A percentile compares a stretch with the other conserved stretches of the same genome.
Evolutionary conservation across 176 grass and related monocot genomes (phyloP).

Genomic region (Oryza brachyantha): DNA sequence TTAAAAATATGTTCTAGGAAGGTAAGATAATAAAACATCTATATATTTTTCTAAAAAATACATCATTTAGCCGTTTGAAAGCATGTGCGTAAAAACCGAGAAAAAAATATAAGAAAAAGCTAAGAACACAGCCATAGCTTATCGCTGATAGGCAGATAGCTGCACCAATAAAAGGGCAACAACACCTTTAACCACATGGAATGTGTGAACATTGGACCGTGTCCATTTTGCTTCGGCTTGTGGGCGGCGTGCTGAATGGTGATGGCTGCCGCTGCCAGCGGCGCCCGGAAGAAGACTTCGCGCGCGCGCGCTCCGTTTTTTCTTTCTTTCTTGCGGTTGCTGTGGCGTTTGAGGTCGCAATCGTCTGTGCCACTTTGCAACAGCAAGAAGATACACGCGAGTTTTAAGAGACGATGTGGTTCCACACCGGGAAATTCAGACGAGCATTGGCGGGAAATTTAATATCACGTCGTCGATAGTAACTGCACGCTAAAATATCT

Average conservation of each 20-base stretch:
- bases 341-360: not conserved
- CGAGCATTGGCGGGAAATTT: not conserved
- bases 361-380: not conserved
- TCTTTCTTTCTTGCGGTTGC: not conserved
- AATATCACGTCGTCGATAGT: not conserved
- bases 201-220: conserved; percentile 12
- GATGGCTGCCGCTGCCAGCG: not conserved
- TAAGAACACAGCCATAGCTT: too few species aligned
- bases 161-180: not conserved
- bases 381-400: not conserved
- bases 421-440: not conserved
- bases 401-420: not conserved
- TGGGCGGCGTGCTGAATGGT: not conserved
- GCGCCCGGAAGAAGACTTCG: not conserved
- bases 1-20: too few species aligned
- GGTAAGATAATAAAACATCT: too few species aligned
- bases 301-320: not conserved
- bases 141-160: not conserved
- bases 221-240: conserved; percentile 4
- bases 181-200: conserved; percentile 10
- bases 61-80: too few species aligned
- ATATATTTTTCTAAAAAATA: too few species aligned
- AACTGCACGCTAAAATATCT: not conserved
- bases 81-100: too few species aligned
- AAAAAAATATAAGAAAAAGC: too few species aligned